These are phyloP conservation scores for Trichoderma breve DNA, from an alignment of 2,329 filamentous ascomycete species.

Conservation along the genomic window DNA sequence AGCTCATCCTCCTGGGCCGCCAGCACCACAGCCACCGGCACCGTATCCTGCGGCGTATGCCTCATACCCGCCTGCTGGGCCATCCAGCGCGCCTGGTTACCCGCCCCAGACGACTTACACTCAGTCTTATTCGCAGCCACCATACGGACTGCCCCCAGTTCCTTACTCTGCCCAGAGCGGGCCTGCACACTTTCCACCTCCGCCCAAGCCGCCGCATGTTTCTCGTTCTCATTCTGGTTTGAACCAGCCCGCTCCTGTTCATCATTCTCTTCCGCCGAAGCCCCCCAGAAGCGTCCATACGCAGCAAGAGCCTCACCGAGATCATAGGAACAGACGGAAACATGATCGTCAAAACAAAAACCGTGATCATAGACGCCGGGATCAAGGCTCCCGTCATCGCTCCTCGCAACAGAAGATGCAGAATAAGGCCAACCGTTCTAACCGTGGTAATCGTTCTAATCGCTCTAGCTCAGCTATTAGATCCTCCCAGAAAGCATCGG, in stretches of 20 bases:
- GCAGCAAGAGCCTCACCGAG: conserved; percentile 30
- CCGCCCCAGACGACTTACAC: conserved; percentile 17
- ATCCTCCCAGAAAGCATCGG: not conserved
- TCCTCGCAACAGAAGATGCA: conserved; percentile 28
- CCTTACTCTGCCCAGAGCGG: conserved; percentile 25
- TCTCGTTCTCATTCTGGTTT: conserved; percentile 22
- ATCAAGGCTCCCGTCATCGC: conserved; percentile 25
- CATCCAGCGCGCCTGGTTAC: conserved; percentile 15
- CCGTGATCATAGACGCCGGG: conserved; percentile 31
- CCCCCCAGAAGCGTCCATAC: conserved; percentile 31
- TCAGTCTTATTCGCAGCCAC: conserved; percentile 23
- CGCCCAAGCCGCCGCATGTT: conserved; percentile 22
- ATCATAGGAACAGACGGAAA: conserved; percentile 33
- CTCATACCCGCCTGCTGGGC: conserved; percentile 26
- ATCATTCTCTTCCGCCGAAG: conserved; percentile 34
- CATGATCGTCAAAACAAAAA: conserved; percentile 34
- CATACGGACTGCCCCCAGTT: conserved; percentile 26
- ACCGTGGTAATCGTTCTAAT: not conserved
- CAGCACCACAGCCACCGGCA: conserved; percentile 12
- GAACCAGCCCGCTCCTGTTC: conserved; percentile 22
- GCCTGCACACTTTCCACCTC: conserved; percentile 13
- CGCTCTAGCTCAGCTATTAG: not conserved
- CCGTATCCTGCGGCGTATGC: conserved; percentile 16
- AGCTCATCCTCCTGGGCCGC: conserved; percentile 19
- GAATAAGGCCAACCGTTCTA: conserved; percentile 14